A percentile compares a stretch with the other conserved stretches of the same genome.
These are phyloP conservation scores for Pneumocystis wakefieldiae DNA, from an alignment of 1,139 yeast species.

Conservation along the genomic window DNA sequence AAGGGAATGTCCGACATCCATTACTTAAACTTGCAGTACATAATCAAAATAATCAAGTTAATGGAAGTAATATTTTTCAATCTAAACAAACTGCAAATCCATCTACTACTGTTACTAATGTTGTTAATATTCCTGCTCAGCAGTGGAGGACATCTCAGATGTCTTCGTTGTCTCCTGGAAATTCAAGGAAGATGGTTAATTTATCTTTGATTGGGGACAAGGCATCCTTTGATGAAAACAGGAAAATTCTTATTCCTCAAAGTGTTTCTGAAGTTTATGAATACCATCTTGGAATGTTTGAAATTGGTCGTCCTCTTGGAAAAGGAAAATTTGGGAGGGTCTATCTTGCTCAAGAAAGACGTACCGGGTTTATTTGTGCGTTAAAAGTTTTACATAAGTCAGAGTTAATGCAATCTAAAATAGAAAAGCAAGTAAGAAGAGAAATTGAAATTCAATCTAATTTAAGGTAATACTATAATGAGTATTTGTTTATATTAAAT, in stretches of 20 bases:
- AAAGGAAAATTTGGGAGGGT: conserved; percentile 90
- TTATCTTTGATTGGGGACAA: background rate
- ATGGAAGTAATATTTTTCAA: conserved; percentile 6
- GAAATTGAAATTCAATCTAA: conserved; percentile 84
- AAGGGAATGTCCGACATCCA: conserved; percentile 16
- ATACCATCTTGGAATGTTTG: conserved; percentile 48
- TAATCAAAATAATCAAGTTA: conserved; percentile 18
- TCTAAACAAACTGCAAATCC: conserved; percentile 1
- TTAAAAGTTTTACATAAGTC: conserved; percentile 77
- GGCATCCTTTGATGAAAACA: background rate
- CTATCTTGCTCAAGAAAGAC: conserved; percentile 67
- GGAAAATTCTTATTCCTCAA: background rate
- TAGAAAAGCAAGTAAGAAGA: conserved; percentile 76
- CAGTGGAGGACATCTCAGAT: conserved; percentile 18
- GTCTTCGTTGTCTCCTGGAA: conserved; percentile 14
- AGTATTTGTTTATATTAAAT: background rate
- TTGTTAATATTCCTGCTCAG: conserved; percentile 16
- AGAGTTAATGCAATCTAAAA: conserved; percentile 57
- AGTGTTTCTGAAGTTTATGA: conserved; percentile 7
- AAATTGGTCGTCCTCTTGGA: conserved; percentile 75
- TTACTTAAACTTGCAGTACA: conserved; percentile 21
- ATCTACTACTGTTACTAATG: background rate
- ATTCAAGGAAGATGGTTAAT: conserved; percentile 11
- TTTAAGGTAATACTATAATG: conserved; percentile 23
- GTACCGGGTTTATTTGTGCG: conserved; percentile 71